Base-by-base conservation (phyloP, 176 grass and related monocot genomes). In the Cocos nucifera region DNA sequence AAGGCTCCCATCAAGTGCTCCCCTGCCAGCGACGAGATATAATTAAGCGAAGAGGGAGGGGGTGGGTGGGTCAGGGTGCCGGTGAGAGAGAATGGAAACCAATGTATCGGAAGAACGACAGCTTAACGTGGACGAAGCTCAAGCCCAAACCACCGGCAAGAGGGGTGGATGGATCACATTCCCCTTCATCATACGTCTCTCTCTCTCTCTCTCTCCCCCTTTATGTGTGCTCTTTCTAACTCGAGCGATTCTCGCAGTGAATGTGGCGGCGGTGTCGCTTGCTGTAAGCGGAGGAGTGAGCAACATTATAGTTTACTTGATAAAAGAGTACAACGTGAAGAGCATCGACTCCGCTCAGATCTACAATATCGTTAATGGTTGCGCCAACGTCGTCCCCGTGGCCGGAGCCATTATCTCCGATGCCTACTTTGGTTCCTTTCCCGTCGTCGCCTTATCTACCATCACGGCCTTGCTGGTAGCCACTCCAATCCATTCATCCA, bases 331-430 rank as follows among this genome's bases (percentile, higher is more conserved):
- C 65, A 78, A 95, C 73, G 79, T 95, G 29, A 75, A 70, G 15
- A 80, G 79, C 73, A 78, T 89, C 4, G 84, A 95, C 73, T 84
- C 89, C 1, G 78, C 85, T 0, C 85, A 95, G 53, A 95, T 95
- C 73, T 59, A 59, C 22, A 95, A 66, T 68, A 83, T 89, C 69
- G 23, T 85, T 59, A 0, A 12, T 51, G 90, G 82, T 21, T 78
- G 81, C 61, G 7, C 75, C 59, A 86, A 73, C 72, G 9, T 95
- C 5, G 76, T 85, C 5, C 85, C 90, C 0, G 76, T 95, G 5
- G 73, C 30, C 17, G 90, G 85, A 6, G 90, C 85, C 49, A 67
- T 86, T 69, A 26, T 89, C 52, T 76, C 85, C 9, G 90, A 95
- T 4, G 90, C 85, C 26, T 95, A 80, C 70, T 76, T 86, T 39